phyloP scores from a whole-genome alignment of 352 stramenopile genomes.

The Globisporangium lucens region DNA sequence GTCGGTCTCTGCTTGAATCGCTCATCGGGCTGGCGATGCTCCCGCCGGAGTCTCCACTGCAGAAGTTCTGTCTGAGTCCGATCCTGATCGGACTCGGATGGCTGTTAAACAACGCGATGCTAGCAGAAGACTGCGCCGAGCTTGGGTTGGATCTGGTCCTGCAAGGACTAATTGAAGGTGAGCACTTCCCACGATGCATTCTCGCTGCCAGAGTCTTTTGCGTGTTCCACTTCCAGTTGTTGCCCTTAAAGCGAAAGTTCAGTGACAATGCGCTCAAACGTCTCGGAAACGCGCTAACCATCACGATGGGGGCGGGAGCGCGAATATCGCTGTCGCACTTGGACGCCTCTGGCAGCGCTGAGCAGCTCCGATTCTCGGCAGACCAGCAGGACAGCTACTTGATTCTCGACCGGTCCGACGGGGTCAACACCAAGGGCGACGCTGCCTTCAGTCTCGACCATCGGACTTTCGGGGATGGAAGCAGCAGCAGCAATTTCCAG shows the following conservation, averaged over 20 bases:
- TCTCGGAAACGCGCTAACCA: conserved; percentile 14
- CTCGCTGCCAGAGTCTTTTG: conserved; percentile 12
- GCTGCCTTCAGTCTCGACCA: not conserved
- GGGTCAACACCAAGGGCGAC: not conserved
- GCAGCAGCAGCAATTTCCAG: not conserved
- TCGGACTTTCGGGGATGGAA: no score
- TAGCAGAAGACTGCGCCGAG: conserved; percentile 12
- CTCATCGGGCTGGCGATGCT: conserved; percentile 9
- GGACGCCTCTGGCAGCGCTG: not conserved
- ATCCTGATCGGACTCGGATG: conserved; percentile 13
- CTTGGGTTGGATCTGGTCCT: conserved; percentile 9
- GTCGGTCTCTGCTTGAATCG: conserved; percentile 16
- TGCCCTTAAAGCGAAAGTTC: not conserved
- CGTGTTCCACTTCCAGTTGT: conserved; percentile 15
- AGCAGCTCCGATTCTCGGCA: conserved; percentile 9
- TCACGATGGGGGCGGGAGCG: conserved; percentile 4
- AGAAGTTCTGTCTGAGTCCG: conserved; percentile 4
- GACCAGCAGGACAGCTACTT: conserved; percentile 9
- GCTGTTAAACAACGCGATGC: conserved; percentile 2
- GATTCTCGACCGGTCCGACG: conserved; percentile 8
- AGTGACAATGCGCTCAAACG: conserved; percentile 5
- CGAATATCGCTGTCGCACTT: conserved; percentile 4
- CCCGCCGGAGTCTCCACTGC: conserved; percentile 3
- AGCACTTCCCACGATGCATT: not conserved
- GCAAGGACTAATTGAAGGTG: conserved; percentile 9